Conservation (phyloP, 2,329 filamentous ascomycete genomes). For the Nemania bipapillata region DNA sequence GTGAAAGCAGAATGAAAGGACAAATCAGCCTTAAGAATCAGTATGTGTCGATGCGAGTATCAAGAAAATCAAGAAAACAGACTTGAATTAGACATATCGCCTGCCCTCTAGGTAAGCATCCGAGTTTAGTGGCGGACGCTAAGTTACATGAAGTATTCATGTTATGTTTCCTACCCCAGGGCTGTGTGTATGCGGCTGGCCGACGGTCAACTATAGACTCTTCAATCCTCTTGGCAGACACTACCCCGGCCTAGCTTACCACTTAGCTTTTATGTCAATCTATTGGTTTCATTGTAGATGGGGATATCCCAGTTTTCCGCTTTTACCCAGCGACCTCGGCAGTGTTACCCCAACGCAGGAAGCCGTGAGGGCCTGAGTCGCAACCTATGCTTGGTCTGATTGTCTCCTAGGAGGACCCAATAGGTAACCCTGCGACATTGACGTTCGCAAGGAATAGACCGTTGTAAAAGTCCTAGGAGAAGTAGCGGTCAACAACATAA, state of each 20-base stretch:
- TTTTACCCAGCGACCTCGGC: conserved; percentile 6
- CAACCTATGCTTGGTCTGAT: conserved; percentile 22
- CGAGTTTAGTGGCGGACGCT: background rate
- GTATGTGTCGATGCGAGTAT: conserved; percentile 19
- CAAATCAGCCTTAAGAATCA: conserved; percentile 6
- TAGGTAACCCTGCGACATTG: background rate
- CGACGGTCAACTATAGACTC: conserved; percentile 13
- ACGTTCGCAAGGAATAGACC: conserved; percentile 18
- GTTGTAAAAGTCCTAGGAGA: background rate
- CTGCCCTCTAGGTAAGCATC: background rate
- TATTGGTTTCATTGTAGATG: conserved; percentile 13
- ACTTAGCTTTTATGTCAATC: conserved; percentile 15
- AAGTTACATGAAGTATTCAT: conserved; percentile 15
- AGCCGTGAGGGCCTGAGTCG: conserved; percentile 14
- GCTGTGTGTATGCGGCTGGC: conserved; percentile 28
- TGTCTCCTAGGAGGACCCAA: conserved; percentile 14
- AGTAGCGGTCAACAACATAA: conserved; percentile 33
- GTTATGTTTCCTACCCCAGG: conserved; percentile 18
- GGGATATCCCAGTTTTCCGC: background rate
- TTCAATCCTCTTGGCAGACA: conserved; percentile 21
- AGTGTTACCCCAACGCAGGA: conserved; percentile 28
- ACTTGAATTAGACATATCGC: conserved; percentile 13
- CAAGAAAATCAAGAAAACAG: conserved; percentile 16
- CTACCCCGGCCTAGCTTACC: conserved; percentile 3
- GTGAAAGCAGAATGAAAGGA: conserved; percentile 23